Percentiles rank a stretch among this genome's conserved stretches.
Conservation (phyloP, 116 monocot species). For the Dioscorea cayenensis region DNA sequence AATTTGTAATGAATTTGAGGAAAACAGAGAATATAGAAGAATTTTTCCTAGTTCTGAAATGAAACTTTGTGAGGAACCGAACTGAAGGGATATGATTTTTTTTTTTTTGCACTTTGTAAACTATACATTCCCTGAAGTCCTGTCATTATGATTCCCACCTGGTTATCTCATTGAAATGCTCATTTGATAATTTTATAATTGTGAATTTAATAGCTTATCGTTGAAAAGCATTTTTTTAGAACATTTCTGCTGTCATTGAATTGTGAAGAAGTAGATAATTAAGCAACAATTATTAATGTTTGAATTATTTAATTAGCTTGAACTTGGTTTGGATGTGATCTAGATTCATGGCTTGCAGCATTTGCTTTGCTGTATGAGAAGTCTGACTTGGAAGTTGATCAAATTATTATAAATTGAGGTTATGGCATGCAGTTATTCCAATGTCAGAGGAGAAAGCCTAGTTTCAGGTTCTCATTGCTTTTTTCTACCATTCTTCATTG, state of each 20-base stretch:
- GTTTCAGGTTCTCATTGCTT: not conserved
- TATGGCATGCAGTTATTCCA: no score
- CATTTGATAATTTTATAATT: no score
- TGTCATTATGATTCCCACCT: no score
- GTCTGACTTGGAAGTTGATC: not conserved
- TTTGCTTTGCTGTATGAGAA: not conserved
- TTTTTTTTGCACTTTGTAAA: not conserved
- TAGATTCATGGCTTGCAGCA: conserved; percentile 3
- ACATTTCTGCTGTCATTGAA: not conserved
- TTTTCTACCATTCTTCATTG: not conserved
- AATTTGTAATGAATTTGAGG: no score
- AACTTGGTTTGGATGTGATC: conserved; percentile 3
- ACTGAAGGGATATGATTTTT: not conserved
- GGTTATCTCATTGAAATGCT: no score
- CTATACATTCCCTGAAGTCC: not conserved
- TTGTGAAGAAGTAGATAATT: not conserved
- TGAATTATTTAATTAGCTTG: not conserved
- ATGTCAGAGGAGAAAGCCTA: no score
- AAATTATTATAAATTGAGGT: not conserved
- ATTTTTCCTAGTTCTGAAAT: no score
- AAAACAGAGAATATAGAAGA: no score
- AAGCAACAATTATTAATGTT: not conserved
- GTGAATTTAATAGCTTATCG: no score
- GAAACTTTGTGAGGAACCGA: not conserved
- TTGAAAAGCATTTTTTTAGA: not conserved